Evolutionary conservation across 192 early-diverging fungal genomes (phyloP).

Genomic region (Entophlyctis luteolus): DNA sequence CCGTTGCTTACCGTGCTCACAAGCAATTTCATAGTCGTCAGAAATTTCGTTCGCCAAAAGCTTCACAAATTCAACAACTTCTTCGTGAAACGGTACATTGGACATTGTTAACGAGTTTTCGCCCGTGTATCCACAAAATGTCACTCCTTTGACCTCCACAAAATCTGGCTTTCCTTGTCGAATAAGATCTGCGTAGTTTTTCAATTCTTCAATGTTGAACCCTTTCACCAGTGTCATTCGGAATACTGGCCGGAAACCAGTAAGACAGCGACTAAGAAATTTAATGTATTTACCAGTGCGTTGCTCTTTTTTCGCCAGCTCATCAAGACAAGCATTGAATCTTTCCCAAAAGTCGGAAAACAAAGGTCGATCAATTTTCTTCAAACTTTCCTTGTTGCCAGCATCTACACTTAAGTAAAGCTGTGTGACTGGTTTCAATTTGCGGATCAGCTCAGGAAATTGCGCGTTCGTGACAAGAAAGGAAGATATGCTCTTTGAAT

Average conservation of each 20-base stretch:
- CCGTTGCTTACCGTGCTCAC: conserved; percentile 50
- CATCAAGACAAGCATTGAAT: conserved; percentile 55
- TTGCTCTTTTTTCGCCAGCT: conserved; percentile 63
- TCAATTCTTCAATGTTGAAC: conserved; percentile 63
- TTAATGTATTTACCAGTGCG: conserved; percentile 39
- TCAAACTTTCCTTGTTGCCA: conserved; percentile 68
- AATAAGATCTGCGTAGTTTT: conserved; percentile 63
- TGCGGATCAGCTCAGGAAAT: conserved; percentile 61
- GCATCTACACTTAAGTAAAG: conserved; percentile 73
- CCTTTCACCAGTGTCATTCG: conserved; percentile 71
- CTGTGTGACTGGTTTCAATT: conserved; percentile 62
- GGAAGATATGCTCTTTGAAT: conserved; percentile 62
- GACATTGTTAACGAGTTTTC: conserved; percentile 51
- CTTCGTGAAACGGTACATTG: conserved; percentile 68
- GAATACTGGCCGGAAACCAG: conserved; percentile 42
- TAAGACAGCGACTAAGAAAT: not conserved
- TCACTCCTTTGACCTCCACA: conserved; percentile 75
- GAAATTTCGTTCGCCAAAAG: conserved; percentile 51
- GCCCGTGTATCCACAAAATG: conserved; percentile 71
- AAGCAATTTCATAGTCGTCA: conserved; percentile 64
- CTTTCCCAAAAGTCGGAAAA: conserved; percentile 78
- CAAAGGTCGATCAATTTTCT: conserved; percentile 71
- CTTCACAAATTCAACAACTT: conserved; percentile 65
- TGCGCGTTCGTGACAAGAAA: conserved; percentile 77
- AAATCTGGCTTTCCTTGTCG: conserved; percentile 63